Evolutionary conservation across 169 alveolate species (phyloP), one percentile per base, ranked within the genome.

Genomic region (Cryptosporidium muris): DNA sequence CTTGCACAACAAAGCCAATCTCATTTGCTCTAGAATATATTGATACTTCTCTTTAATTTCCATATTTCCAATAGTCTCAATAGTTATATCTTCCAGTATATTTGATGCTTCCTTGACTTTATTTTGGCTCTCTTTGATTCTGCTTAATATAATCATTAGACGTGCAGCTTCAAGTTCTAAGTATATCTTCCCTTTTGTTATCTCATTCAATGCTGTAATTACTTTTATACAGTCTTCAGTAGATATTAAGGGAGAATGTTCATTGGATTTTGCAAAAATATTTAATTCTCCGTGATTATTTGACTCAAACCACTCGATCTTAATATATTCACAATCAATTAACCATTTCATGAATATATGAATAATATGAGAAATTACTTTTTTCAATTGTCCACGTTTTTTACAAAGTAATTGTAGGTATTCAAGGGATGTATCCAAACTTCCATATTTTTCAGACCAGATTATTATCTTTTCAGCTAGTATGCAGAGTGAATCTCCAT

Each of bases 101-200:
- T 9, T 47, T 14, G 91, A 88, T 0, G 92, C 94, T 52, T 63
- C 91, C 8, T 66, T 90, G 34, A 90, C 42, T 0, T 91, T 62
- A 9, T 92, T 91, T 7, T 82, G 90, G 12, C 80, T 88, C 56
- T 91, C 92, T 66, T 81, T 65, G 66, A 82, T 82, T 56, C 80
- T 81, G 48, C 93, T 92, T 36, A 89, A 37, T 60, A 74, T 62
- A 74, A 65, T 42, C 64, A 88, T 81, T 12, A 89, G 81, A 14
- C 94, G 65, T 5, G 94, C 93, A 4, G 93, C 81, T 66, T 91
- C 94, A 36, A 91, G 90, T 53, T 91, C 94, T 5, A 91, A 91
- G 51, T 89, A 91, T 38, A 91, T 89, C 88, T 81, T 81, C 14
- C 89, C 89, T 45, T 81, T 64, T 2, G 89, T 53, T 53, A 81